A percentile compares a stretch with the other conserved stretches of the same genome.
These are phyloP conservation scores for Glomus cerebriforme DNA, from an alignment of 192 early-diverging fungal species.

Conservation along the genomic window DNA sequence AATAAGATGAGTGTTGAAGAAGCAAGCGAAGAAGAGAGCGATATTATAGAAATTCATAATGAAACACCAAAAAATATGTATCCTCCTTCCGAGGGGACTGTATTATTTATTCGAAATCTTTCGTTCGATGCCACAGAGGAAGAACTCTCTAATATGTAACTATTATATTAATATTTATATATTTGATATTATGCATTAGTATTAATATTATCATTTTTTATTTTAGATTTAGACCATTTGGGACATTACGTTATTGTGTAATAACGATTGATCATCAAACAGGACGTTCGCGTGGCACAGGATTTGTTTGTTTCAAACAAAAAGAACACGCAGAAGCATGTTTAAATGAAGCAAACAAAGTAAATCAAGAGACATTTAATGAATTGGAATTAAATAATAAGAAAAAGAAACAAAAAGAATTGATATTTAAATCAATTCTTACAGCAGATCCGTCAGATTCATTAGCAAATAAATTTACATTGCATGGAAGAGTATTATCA, in stretches of 20 bases:
- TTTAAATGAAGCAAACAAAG: slow-evolving; percentile 68
- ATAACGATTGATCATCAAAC: slow-evolving; percentile 85
- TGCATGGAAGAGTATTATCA: slow-evolving; percentile 84
- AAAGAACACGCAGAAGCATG: slow-evolving; percentile 73
- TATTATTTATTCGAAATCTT: slow-evolving; percentile 92
- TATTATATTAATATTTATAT: not conserved
- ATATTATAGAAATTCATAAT: slow-evolving; percentile 43
- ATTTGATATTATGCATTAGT: not conserved
- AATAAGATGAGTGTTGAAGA: slow-evolving; percentile 38
- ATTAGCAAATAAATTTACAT: slow-evolving; percentile 57
- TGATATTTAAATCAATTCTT: slow-evolving; percentile 59
- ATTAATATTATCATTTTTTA: not conserved
- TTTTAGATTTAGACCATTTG: slow-evolving; percentile 69
- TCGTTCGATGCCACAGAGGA: slow-evolving; percentile 89
- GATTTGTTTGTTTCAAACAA: slow-evolving; percentile 86
- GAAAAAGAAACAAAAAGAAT: slow-evolving; percentile 60
- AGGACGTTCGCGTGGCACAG: slow-evolving; percentile 89
- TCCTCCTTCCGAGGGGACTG: slow-evolving; percentile 62
- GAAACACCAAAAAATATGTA: slow-evolving; percentile 44
- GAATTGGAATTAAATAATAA: slow-evolving; percentile 33
- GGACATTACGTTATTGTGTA: slow-evolving; percentile 75
- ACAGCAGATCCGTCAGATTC: slow-evolving; percentile 61
- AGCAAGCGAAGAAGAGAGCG: slow-evolving; percentile 27
- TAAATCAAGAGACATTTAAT: slow-evolving; percentile 45
- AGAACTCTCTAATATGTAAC: slow-evolving; percentile 46